Conservation (phyloP, 2,329 filamentous ascomycete genomes). For the Ophiostoma sp. region DNA sequence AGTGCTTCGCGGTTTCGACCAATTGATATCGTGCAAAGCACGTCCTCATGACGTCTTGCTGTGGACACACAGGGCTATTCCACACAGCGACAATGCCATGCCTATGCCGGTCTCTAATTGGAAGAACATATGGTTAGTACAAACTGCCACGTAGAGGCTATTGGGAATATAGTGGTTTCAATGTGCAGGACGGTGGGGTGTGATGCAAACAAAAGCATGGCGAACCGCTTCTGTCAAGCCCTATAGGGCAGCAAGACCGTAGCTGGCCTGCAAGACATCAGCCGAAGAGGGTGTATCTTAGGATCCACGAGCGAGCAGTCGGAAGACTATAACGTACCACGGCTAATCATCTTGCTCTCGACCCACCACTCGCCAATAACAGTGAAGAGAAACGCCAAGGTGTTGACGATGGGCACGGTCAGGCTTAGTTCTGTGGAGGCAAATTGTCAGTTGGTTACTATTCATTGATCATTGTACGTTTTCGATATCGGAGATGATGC, state of each 20-base stretch:
- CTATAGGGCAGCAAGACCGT: neutral
- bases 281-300: no score
- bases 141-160: neutral
- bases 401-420: conserved; percentile 92
- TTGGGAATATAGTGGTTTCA: neutral
- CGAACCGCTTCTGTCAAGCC: neutral
- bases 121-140: neutral
- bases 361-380: conserved; percentile 94
- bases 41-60: conserved; percentile 41
- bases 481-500: neutral
- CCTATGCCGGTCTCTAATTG: conserved; percentile 71
- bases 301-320: no score
- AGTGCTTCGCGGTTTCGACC: neutral
- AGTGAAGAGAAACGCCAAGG: conserved; percentile 90
- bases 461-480: neutral
- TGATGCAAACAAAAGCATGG: neutral
- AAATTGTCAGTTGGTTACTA: conserved; percentile 1
- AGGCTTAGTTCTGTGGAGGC: conserved; percentile 68
- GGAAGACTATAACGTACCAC: conserved; percentile 48
- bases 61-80: conserved; percentile 79
- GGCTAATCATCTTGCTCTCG: conserved; percentile 81
- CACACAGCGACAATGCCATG: conserved; percentile 70
- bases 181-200: neutral
- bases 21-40: neutral
- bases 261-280: neutral